phyloP scores from a whole-genome alignment of 148 eudicot genomes.

The Chenopodium berlandieri region DNA sequence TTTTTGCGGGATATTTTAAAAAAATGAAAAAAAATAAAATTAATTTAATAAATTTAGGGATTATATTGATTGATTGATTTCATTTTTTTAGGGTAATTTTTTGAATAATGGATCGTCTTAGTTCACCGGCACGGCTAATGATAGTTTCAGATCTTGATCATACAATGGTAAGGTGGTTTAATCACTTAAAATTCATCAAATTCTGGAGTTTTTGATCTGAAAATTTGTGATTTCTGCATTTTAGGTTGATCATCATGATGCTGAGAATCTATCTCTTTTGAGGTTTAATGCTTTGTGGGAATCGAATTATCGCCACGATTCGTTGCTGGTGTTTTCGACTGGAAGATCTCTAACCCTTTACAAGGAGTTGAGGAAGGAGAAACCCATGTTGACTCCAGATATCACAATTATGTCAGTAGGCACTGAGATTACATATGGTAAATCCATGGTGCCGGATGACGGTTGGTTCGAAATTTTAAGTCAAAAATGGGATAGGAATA shows the following conservation, averaged over 20 bases:
- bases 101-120: slow-evolving; percentile 49
- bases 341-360: slow-evolving; percentile 68
- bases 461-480: slow-evolving; percentile 62
- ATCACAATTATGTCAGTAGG: slow-evolving; percentile 74
- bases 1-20: no score
- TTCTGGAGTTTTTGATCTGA: neutral
- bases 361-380: slow-evolving; percentile 62
- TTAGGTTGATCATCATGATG: slow-evolving; percentile 78
- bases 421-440: slow-evolving; percentile 76
- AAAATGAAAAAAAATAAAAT: neutral
- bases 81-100: slow-evolving; percentile 14
- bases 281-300: slow-evolving; percentile 77
- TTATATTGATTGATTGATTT: neutral
- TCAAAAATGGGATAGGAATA: slow-evolving; percentile 57
- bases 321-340: slow-evolving; percentile 66
- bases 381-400: slow-evolving; percentile 74
- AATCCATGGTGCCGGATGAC: slow-evolving; percentile 59
- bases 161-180: slow-evolving; percentile 49
- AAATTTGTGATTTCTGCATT: slow-evolving; percentile 2
- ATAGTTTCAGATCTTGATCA: slow-evolving; percentile 78
- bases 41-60: neutral
- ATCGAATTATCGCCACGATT: slow-evolving; percentile 64
- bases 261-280: slow-evolving; percentile 55
- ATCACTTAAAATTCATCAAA: neutral
- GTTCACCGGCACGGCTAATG: slow-evolving; percentile 54